phyloP scores from a whole-genome alignment of 768 basidiomycete genomes.

The Rhodosporidiobolus sp. region DNA sequence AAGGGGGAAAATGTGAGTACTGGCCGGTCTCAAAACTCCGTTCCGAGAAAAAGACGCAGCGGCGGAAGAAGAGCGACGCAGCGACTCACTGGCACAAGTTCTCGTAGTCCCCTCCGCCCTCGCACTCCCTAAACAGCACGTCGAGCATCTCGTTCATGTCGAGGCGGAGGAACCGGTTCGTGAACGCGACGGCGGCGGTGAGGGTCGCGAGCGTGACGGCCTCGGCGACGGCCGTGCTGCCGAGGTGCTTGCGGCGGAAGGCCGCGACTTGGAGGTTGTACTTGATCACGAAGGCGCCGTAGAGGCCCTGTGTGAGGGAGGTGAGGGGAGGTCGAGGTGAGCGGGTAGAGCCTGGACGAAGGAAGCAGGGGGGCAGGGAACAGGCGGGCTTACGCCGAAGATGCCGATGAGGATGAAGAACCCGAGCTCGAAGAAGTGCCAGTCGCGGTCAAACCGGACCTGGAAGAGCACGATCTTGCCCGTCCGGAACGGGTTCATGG shows the following conservation, averaged over 20 bases:
- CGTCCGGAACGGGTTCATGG: slow-evolving; percentile 97
- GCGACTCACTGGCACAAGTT: slow-evolving; percentile 87
- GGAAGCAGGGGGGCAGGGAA: not conserved
- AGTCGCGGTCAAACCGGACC: slow-evolving; percentile 92
- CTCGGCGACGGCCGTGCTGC: slow-evolving; percentile 78
- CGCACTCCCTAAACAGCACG: slow-evolving; percentile 91
- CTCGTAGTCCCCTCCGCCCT: slow-evolving; percentile 83
- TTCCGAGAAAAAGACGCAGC: not conserved
- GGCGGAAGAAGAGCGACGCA: not conserved
- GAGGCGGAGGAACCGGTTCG: slow-evolving; percentile 87
- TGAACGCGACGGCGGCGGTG: slow-evolving; percentile 88
- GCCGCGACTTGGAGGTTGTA: slow-evolving; percentile 93
- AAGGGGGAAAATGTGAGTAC: slow-evolving; percentile 24
- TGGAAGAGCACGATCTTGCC: slow-evolving; percentile 98
- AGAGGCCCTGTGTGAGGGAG: slow-evolving; percentile 66
- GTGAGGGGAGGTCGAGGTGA: not conserved
- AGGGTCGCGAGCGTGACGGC: slow-evolving; percentile 80
- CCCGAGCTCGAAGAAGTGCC: slow-evolving; percentile 98
- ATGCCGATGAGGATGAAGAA: slow-evolving; percentile 93
- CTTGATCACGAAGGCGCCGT: slow-evolving; percentile 94
- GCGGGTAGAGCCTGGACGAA: not conserved
- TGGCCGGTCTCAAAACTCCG: not conserved
- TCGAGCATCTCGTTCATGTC: slow-evolving; percentile 98
- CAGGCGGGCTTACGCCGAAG: slow-evolving; percentile 69
- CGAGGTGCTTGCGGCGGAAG: slow-evolving; percentile 86